A percentile compares a stretch with the other conserved stretches of the same genome.
Conservation (phyloP, 176 grass and related monocot genomes). For the Oryza meyeriana region DNA sequence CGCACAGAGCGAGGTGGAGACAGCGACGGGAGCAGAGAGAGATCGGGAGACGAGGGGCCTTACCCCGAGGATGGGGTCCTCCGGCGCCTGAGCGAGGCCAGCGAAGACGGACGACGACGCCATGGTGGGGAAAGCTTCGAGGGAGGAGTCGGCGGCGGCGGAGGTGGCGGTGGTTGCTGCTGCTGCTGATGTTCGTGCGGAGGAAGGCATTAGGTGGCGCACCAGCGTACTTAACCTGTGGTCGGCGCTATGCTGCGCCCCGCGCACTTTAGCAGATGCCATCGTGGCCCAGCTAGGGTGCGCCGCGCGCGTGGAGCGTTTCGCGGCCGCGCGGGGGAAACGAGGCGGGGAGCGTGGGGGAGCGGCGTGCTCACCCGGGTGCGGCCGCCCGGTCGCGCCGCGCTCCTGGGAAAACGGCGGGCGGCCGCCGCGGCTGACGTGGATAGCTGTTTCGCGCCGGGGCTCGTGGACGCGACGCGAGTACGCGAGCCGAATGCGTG, state of each 20-base stretch:
- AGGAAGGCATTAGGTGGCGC: conserved; percentile 61
- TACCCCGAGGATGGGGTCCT: conserved; percentile 97
- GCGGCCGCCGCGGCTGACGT: conserved; percentile 20
- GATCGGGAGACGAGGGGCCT: not conserved
- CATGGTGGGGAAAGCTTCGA: conserved; percentile 47
- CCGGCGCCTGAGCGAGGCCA: conserved; percentile 68
- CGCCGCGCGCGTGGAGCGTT: not conserved
- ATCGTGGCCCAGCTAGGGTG: conserved; percentile 33
- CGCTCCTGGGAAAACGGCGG: conserved; percentile 25
- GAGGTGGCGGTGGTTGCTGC: not conserved
- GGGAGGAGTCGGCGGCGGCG: conserved; percentile 27
- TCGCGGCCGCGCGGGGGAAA: not conserved
- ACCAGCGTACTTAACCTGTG: conserved; percentile 80
- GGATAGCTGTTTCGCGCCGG: conserved; percentile 23
- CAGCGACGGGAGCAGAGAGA: not conserved
- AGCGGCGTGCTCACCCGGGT: conserved; percentile 21
- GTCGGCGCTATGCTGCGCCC: conserved; percentile 25
- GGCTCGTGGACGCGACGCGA: not conserved
- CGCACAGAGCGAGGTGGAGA: not conserved
- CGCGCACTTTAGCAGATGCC: conserved; percentile 42
- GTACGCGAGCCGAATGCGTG: conserved; percentile 1
- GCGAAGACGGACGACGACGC: conserved; percentile 73
- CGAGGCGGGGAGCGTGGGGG: conserved; percentile 7
- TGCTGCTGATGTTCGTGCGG: conserved; percentile 26
- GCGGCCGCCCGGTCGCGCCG: conserved; percentile 39